phyloP scores from a whole-genome alignment of 768 basidiomycete genomes.

The Calocybe cyanea region DNA sequence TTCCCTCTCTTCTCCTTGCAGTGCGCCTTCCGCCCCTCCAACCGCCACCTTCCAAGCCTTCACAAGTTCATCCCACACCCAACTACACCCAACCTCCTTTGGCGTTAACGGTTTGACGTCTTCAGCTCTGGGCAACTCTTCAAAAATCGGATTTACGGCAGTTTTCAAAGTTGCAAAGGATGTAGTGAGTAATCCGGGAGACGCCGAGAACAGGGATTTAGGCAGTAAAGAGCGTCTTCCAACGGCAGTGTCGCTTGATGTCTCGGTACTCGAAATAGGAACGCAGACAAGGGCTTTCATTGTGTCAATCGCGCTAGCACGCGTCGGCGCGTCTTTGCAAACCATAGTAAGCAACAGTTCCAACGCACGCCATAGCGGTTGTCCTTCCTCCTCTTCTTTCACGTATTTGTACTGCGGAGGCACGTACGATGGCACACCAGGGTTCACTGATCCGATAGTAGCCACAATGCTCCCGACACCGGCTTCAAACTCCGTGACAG shows the following conservation, averaged over 20 bases:
- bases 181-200: constrained; percentile 50
- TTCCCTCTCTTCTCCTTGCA: constrained; percentile 5
- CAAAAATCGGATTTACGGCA: constrained; percentile 49
- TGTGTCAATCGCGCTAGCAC: constrained; percentile 53
- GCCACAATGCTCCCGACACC: constrained; percentile 15
- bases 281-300: constrained; percentile 34
- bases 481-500: constrained; percentile 27
- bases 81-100: constrained; percentile 56
- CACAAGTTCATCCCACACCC: constrained; percentile 20
- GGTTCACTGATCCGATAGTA: constrained; percentile 12
- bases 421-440: constrained; percentile 11
- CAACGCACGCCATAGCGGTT: constrained; percentile 43
- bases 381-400: constrained; percentile 30
- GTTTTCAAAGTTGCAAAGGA: constrained; percentile 46
- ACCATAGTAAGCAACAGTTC: constrained; percentile 55
- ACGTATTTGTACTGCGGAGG: not conserved
- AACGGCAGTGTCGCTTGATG: constrained; percentile 7
- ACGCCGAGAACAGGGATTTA: constrained; percentile 49
- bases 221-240: constrained; percentile 43
- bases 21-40: not conserved
- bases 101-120: constrained; percentile 56
- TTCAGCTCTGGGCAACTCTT: constrained; percentile 46
- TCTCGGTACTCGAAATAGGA: constrained; percentile 5
- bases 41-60: constrained; percentile 15
- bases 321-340: constrained; percentile 44